Evolutionary conservation across 768 basidiomycete genomes (phyloP).

Genomic region (Podaxis pistillaris): DNA sequence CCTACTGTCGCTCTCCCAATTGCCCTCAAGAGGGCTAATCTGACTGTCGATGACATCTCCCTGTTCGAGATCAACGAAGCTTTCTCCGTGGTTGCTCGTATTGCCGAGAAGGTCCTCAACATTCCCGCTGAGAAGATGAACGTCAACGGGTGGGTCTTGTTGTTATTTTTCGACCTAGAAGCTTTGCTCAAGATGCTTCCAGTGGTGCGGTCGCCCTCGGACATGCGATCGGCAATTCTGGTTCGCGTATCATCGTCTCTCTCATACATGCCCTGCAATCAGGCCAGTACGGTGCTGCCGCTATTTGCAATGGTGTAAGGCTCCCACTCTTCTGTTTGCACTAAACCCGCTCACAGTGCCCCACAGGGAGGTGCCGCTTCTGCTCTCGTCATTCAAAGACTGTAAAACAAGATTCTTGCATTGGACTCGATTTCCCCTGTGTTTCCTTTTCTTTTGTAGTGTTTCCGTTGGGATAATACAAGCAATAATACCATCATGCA

Average conservation of each 20-base stretch:
- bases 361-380: conserved; percentile 88
- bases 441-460: not conserved
- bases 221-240: conserved; percentile 95
- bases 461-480: not conserved
- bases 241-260: conserved; percentile 91
- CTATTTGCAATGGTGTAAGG: conserved; percentile 95
- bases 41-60: conserved; percentile 80
- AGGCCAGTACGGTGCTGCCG: conserved; percentile 93
- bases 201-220: conserved; percentile 97
- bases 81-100: conserved; percentile 90
- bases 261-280: conserved; percentile 88
- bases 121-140: conserved; percentile 91
- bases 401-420: conserved; percentile 45
- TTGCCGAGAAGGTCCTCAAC: conserved; percentile 84
- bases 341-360: conserved; percentile 19
- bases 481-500: not conserved
- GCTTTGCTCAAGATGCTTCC: conserved; percentile 20
- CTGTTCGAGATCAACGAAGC: conserved; percentile 98
- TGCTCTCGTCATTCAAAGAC: conserved; percentile 83
- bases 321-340: not conserved
- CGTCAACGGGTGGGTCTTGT: conserved; percentile 66
- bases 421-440: not conserved
- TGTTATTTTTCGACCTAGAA: conserved; percentile 1
- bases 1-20: conserved; percentile 89
- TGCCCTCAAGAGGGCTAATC: conserved; percentile 84